These are phyloP conservation scores for Cryptococcus sp. DNA, from an alignment of 1,284 basidiomycete species.

Conservation along the genomic window DNA sequence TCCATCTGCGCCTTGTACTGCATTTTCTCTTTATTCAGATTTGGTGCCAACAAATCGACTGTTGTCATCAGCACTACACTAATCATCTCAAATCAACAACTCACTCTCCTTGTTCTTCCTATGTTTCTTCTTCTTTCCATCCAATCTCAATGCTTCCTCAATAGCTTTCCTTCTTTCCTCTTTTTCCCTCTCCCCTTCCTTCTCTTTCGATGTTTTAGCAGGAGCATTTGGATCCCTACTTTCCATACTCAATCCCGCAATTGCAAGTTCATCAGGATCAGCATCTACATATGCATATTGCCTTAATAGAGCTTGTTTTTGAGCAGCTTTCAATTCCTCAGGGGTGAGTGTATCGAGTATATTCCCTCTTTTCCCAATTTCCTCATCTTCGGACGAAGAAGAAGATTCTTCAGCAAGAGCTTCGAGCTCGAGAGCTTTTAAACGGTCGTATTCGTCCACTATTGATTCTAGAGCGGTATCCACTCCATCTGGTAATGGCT, in stretches of 20 bases:
- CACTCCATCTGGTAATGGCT: slow-evolving; percentile 11
- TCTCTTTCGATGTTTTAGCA: slow-evolving; percentile 23
- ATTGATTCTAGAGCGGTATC: slow-evolving; percentile 32
- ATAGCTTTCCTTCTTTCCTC: slow-evolving; percentile 39
- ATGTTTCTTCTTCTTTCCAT: slow-evolving; percentile 44
- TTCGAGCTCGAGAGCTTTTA: slow-evolving; percentile 21
- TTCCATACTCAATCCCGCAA: slow-evolving; percentile 9
- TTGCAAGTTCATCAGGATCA: slow-evolving; percentile 17
- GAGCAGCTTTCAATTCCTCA: slow-evolving; percentile 40
- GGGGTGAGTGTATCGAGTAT: slow-evolving; percentile 37
- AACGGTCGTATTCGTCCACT: slow-evolving; percentile 32
- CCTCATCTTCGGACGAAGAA: slow-evolving; percentile 10
- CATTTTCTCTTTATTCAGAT: slow-evolving; percentile 46
- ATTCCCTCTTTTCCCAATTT: slow-evolving; percentile 11
- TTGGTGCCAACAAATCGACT: slow-evolving; percentile 45
- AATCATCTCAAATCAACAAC: slow-evolving; percentile 6
- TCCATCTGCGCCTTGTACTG: slow-evolving; percentile 33
- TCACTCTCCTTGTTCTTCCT: slow-evolving; percentile 39
- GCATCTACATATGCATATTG: slow-evolving; percentile 48
- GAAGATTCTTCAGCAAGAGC: slow-evolving; percentile 2
- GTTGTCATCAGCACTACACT: neutral
- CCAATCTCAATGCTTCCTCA: slow-evolving; percentile 39
- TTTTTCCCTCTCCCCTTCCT: slow-evolving; percentile 37
- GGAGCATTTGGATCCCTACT: slow-evolving; percentile 15
- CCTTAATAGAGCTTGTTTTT: slow-evolving; percentile 33